Evolutionary conservation across 192 early-diverging fungal species (phyloP), one percentile per base, ranked within the genome.

Genomic region (Rhizoclosmatium globosum): DNA sequence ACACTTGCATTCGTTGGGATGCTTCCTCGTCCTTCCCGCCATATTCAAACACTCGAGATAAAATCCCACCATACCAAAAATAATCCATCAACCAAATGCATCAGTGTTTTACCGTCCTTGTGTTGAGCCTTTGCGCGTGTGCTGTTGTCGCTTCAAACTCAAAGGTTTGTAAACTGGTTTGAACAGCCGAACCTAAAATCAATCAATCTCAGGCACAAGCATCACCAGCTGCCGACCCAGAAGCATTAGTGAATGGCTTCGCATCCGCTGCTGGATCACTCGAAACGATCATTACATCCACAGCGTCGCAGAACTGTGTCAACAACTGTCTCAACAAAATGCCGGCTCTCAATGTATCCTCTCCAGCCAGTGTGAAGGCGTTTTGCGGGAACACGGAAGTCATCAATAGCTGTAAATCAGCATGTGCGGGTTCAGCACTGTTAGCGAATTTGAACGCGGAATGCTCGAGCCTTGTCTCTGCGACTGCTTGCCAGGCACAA

Each of bases 311-410:
- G 50, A 7, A 17, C 9, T 53, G 50, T 53, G 50, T 53, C 17
- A 13, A 7, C 50, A 17, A 13, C 9, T 53, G 50, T 17, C 17
- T 53, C 0, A 53, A 53, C 50, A 53, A 68, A 41, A 46, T 71
- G 56, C 70, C 70, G 6, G 47, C 70, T 9, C 17, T 71, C n/a
- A 48, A 56, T 39, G 50, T 57, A 3, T 56, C 56, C 2, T 71
- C 70, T 15, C 17, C 50, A 15, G 53, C 47, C 70, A 56, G 48
- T 57, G 70, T 71, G 19, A 39, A 71, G 2, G 17, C 50, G 3
- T 71, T 71, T 38, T 71, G 70, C 53, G 70, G 11, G 11, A 68
- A 68, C 67, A 39, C 4, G n/a, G 67, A 39, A 6, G 6, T 68
- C 7, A 7, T 68, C n/a, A 43, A 39, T 11, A 17, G 6, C 67